Evolutionary conservation across 1,284 basidiomycete genomes (phyloP), one percentile per base, ranked within the genome.

Genomic region (Microbotryum scabiosae): DNA sequence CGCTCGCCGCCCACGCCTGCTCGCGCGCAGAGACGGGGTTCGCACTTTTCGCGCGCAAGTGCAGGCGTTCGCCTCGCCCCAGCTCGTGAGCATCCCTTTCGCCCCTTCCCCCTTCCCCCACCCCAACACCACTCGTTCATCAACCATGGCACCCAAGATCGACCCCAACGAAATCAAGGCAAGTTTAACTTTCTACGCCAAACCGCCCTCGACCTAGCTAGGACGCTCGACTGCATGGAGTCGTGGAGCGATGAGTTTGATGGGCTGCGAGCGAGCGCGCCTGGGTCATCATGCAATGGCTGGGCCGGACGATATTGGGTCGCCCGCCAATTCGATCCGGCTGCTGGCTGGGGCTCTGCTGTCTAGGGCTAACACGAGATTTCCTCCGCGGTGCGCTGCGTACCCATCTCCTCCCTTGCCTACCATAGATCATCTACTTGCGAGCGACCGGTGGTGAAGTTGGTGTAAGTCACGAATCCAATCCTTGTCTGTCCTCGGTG

Each of bases 391-490:
- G 18, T 12, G 20, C 51, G 51, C 62, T 44, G 54, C 44, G 6
- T 5, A 59, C 75, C 74, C 69, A 71, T 45, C 64, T 69, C 8
- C 72, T 71, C 10, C 75, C 73, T 48, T 73, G 74, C 5, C 73
- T 68, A 49, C 74, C 74, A 75, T 52, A 59, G 63, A 92, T 97
- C 82, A 98, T 98, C 84, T 93, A 96, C 85, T 88, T 98, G 78
- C 87, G 96, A 75, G 93, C 93, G 67, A 94, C 90, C 67, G 96
- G 96, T 82, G 96, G 96, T 85, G 96, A 98, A 82, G 91, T 98
- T 75, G 96, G 93, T 84, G 65, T 67, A 49, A 56, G 60, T 64
- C 8, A 41, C 10, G 5, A 4, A 41, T 16, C 9, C 0, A 3
- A 2, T 1, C 16, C 9, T 36, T 1, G 28, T 56, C 5, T 14